These are phyloP conservation scores for Fusarium scirpi DNA, from an alignment of 2,329 filamentous ascomycete species.

Conservation along the genomic window DNA sequence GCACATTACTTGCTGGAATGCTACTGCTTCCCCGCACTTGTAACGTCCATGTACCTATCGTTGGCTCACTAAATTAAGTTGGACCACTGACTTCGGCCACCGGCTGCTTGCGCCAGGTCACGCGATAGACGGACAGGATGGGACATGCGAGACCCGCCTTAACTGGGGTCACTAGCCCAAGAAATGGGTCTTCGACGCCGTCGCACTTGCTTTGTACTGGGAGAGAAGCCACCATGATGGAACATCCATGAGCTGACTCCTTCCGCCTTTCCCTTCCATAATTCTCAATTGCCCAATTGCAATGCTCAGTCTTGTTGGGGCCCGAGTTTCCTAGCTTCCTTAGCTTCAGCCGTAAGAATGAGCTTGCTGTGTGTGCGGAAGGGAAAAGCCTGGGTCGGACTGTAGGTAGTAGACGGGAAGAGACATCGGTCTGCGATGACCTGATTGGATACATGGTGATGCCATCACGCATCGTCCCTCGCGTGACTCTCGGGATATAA, in stretches of 20 bases:
- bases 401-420: constrained; percentile 10
- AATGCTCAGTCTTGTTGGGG: constrained; percentile 11
- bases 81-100: constrained; percentile 39
- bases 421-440: constrained; percentile 40
- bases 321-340: constrained; percentile 5
- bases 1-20: constrained; percentile 6
- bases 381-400: neutral
- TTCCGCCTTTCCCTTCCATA: constrained; percentile 12
- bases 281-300: constrained; percentile 34
- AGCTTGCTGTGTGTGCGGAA: neutral
- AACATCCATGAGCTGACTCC: constrained; percentile 22
- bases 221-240: constrained; percentile 17
- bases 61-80: constrained; percentile 8
- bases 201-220: constrained; percentile 11
- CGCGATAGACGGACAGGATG: constrained; percentile 48
- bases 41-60: constrained; percentile 5
- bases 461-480: constrained; percentile 43
- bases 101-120: constrained; percentile 51
- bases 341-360: neutral
- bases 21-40: constrained; percentile 17
- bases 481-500: constrained; percentile 48
- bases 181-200: constrained; percentile 4
- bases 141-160: constrained; percentile 39
- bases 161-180: constrained; percentile 8
- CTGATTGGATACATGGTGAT: constrained; percentile 48